Conservation (phyloP, 1,284 basidiomycete genomes). For the Cutaneotrichosporon sp. region DNA sequence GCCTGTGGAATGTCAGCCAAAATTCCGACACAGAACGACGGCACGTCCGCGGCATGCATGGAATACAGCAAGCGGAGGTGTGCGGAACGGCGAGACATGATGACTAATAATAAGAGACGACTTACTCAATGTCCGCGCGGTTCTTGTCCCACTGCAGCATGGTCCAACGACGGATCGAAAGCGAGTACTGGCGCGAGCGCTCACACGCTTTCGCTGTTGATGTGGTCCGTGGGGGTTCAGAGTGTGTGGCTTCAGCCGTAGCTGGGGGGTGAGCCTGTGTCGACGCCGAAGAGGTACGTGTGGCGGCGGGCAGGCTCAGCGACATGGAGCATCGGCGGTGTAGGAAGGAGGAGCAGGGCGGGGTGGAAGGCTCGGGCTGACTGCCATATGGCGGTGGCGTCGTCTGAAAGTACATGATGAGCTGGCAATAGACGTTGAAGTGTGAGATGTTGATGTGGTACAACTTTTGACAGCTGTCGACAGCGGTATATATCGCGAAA, state of each 20-base stretch:
- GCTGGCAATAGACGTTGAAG: too few relatives aligned
- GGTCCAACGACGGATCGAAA: slow-evolving; percentile 12
- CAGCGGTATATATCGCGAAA: too few relatives aligned
- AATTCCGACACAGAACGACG: too few relatives aligned
- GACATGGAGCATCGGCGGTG: neutral
- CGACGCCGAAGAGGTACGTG: neutral
- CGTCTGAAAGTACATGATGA: too few relatives aligned
- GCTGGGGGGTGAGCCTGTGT: neutral
- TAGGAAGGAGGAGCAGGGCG: neutral
- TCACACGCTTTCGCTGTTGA: too few relatives aligned
- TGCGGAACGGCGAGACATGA: too few relatives aligned
- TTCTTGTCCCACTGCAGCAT: slow-evolving; percentile 11
- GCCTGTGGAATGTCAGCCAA: neutral
- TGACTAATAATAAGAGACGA: neutral
- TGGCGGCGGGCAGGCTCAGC: neutral
- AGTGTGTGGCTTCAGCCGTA: neutral
- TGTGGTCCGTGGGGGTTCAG: neutral
- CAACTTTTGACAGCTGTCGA: too few relatives aligned
- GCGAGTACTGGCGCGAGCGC: slow-evolving; percentile 10
- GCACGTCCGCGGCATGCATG: too few relatives aligned
- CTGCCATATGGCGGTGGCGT: too few relatives aligned
- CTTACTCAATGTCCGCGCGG: slow-evolving; percentile 16
- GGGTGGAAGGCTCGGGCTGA: too few relatives aligned
- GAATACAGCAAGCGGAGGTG: too few relatives aligned
- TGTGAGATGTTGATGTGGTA: too few relatives aligned